Evolutionary conservation across 805 yeast genomes (phyloP), one percentile per base, ranked within the genome.

Genomic region (Starmerella vitae): DNA sequence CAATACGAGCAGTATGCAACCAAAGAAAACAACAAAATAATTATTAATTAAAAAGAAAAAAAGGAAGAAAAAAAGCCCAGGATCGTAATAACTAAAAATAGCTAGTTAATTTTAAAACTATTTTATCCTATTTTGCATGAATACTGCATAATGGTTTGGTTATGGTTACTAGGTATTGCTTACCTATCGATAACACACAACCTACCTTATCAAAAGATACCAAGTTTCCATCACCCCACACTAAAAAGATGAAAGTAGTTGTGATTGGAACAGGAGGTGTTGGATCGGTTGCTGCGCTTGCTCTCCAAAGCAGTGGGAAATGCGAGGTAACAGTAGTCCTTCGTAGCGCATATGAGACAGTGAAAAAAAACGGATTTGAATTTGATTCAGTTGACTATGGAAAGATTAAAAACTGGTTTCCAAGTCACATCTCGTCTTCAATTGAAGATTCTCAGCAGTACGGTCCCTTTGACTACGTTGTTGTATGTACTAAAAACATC

Each of bases 241-340:
- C n/a, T n/a, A n/a, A n/a, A n/a, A n/a, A n/a, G 5, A 39, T 44
- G 20, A 63, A 64, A 37, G 74, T 76, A 14, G 62, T 82, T 10
- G 62, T 82, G 9, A 68, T 82, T 29, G 94, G 94, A 9, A 70
- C 83, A 31, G 94, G 94, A 13, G 94, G 93, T 28, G 91, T 83
- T 9, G 94, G 94, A 27, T 68, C 83, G 14, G 71, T 83, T 25
- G 76, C 78, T 2, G 82, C 93, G 0, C 67, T 76, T 36, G 72
- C 80, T 0, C 62, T 83, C 24, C 66, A 64, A 47, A 55, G 57
- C 30, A 63, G 67, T 32, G 71, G 68, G 0, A 57, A 63, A 31
- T 65, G 72, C 8, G 62, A 63, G 19, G 75, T 79, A 10, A 72
- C 84, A 2, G 62, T 73, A 12, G 78, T 78, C 4, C 68, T 76